These are phyloP conservation scores for Prunus kanzakura DNA, from an alignment of 306 rosid genomes.

Conservation along the genomic window DNA sequence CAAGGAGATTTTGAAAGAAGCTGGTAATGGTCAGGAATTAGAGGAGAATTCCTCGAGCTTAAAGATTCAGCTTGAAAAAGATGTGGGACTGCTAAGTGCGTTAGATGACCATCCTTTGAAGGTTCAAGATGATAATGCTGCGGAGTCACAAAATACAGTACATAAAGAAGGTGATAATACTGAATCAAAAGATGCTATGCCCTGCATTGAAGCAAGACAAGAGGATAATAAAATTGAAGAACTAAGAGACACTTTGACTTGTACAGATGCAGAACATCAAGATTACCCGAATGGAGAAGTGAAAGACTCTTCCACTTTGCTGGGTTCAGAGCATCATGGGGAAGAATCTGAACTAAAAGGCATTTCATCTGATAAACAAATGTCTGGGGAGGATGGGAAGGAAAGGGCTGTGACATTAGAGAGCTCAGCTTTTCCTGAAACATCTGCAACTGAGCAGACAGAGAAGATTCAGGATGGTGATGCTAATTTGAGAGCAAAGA, in stretches of 20 bases:
- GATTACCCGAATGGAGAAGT: conserved; percentile 26
- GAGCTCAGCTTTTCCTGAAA: conserved; percentile 16
- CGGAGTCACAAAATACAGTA: conserved; percentile 24
- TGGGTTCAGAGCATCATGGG: conserved; percentile 26
- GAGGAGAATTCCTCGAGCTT: conserved; percentile 25
- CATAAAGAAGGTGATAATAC: conserved; percentile 24
- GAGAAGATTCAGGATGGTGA: conserved; percentile 25
- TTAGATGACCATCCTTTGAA: conserved; percentile 24
- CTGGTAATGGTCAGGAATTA: conserved; percentile 27
- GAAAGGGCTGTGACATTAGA: conserved; percentile 17
- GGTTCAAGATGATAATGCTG: conserved; percentile 27
- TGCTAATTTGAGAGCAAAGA: conserved; percentile 25
- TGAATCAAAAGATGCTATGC: conserved; percentile 20
- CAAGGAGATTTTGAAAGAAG: conserved; percentile 29
- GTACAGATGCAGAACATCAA: conserved; percentile 23
- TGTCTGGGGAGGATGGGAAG: conserved; percentile 15
- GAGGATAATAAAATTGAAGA: conserved; percentile 23
- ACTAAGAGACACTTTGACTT: not conserved
- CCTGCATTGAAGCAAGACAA: conserved; percentile 18
- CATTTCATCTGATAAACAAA: conserved; percentile 26
- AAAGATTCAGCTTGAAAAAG: conserved; percentile 25
- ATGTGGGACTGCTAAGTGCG: conserved; percentile 23
- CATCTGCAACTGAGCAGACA: conserved; percentile 29
- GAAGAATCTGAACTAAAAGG: conserved; percentile 27
- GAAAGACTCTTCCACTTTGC: conserved; percentile 13